These are phyloP conservation scores for Neohortaea acidophila DNA, from an alignment of 495 filamentous ascomycete genomes.

Conservation along the genomic window DNA sequence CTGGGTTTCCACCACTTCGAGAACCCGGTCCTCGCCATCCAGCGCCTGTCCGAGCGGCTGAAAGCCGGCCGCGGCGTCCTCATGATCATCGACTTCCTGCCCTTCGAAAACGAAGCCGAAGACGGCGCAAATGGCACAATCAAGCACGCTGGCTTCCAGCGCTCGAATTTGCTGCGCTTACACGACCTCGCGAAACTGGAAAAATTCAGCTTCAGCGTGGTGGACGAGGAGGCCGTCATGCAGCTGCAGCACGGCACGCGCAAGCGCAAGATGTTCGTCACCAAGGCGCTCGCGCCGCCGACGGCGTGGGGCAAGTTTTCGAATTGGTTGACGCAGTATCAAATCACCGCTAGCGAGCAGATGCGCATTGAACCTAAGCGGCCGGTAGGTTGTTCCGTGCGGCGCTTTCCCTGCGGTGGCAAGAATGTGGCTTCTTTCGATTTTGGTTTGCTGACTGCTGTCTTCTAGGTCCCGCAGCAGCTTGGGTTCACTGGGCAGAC, in stretches of 20 bases:
- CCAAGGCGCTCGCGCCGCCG: constrained; percentile 5
- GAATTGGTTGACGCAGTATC: background rate
- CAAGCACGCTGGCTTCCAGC: constrained; percentile 14
- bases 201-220: constrained; percentile 11
- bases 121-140: constrained; percentile 5
- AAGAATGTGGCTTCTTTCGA: too few relatives aligned
- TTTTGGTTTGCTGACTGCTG: too few relatives aligned
- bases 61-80: constrained; percentile 43
- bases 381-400: background rate
- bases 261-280: constrained; percentile 12
- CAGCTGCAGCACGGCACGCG: constrained; percentile 4
- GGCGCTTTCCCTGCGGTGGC: background rate
- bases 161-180: constrained; percentile 10
- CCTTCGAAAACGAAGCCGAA: constrained; percentile 7
- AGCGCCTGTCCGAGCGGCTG: constrained; percentile 42
- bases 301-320: background rate
- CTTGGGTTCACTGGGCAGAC: too few relatives aligned
- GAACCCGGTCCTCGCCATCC: constrained; percentile 39
- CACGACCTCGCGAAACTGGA: constrained; percentile 10
- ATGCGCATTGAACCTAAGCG: background rate
- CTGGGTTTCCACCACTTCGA: constrained; percentile 62
- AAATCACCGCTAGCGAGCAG: background rate
- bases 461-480: too few relatives aligned
- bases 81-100: constrained; percentile 50
- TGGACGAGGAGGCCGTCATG: constrained; percentile 11